These are phyloP conservation scores for Solanum rostratum DNA, from an alignment of 257 asterid genomes.

Conservation along the genomic window DNA sequence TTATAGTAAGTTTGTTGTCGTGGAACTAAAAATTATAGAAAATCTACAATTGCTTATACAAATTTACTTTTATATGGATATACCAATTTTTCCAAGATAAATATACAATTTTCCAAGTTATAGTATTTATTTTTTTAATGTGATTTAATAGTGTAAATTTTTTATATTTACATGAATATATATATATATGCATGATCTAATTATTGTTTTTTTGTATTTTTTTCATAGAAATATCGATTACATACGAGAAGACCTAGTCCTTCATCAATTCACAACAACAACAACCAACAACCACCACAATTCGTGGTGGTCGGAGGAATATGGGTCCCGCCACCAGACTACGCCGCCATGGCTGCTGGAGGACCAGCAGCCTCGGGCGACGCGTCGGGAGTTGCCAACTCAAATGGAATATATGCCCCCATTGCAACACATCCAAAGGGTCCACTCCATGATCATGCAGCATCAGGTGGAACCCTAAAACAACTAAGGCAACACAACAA, in stretches of 20 bases:
- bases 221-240: slow-evolving; percentile 42
- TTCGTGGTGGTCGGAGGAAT: slow-evolving; percentile 26
- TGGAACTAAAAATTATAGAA: background rate
- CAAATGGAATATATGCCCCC: slow-evolving; percentile 56
- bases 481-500: background rate
- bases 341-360: slow-evolving; percentile 17
- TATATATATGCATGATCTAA: background rate
- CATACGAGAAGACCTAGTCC: slow-evolving; percentile 47
- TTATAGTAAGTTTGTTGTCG: background rate
- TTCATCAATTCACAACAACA: slow-evolving; percentile 22
- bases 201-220: background rate
- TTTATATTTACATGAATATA: background rate
- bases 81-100: background rate
- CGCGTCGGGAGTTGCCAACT: slow-evolving; percentile 25
- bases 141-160: background rate
- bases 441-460: slow-evolving; percentile 17
- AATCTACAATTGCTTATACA: background rate
- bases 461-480: slow-evolving; percentile 8
- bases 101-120: background rate
- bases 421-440: slow-evolving; percentile 33
- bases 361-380: slow-evolving; percentile 34
- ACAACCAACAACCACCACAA: slow-evolving; percentile 10
- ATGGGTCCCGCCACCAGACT: slow-evolving; percentile 29
- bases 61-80: background rate
- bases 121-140: too few relatives aligned